Base-by-base conservation (phyloP, 163 green algal genomes). In the Volvox carteri region DNA sequence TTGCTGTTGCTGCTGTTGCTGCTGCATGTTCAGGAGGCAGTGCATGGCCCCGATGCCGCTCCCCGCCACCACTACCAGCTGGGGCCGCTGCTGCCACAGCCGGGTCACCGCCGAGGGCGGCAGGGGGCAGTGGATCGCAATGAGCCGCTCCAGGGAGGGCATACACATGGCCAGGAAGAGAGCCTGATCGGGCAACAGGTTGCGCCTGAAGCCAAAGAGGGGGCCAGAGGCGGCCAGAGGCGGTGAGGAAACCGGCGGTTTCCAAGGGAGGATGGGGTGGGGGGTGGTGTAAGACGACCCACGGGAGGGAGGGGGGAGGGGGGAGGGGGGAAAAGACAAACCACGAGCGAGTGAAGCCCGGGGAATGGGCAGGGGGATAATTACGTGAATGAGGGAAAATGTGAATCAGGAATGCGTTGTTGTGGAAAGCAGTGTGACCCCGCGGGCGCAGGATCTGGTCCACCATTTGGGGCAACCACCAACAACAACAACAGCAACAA, bases 101-200 rank as follows among this genome's bases (percentile, higher is more conserved):
- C 30, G 33, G 6, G 33, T 9, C 46, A 87, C 46, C 8, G 81
- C 81, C 0, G 68, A 2, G 0, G 68, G 50, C 25, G 83, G 37
- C 37, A 88, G 28, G 12, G 68, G 48, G 83, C 83, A 88, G 21
- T 88, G 68, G 48, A 88, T 7, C 50, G 30, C 19, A 12, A 74
- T 14, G 11, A 88, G 83, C 0, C 83, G 83, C 83, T 88, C 25
- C 67, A 88, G 48, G 37, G 11, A 44, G 48, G 68, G 68, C 83
- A 81, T 60, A 37, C 19, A 74, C 62, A 62, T 48, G 0, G 68
- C 67, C 48, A 88, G 83, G 68, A 83, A 88, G 21, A 88, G 83
- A 0, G 83, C 83, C 68, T 88, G 83, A 25, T 88, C 83, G 35
- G 83, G 83, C 11, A 74, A 50, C 83, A 88, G 48, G 68, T 88